These are phyloP conservation scores for Xylariaceae sp. DNA, from an alignment of 2,329 filamentous ascomycete genomes.

Conservation along the genomic window DNA sequence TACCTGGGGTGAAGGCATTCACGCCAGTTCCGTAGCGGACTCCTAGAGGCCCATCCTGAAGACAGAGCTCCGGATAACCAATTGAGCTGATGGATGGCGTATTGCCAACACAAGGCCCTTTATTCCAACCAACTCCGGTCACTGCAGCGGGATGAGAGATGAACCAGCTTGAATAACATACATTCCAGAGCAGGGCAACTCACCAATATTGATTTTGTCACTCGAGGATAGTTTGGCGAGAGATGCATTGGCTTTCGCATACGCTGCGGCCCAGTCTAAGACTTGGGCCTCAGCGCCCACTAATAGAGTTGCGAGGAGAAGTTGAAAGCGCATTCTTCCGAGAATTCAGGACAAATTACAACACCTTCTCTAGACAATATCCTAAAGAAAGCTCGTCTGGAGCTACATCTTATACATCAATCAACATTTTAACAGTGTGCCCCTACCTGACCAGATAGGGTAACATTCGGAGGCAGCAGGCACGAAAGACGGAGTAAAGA, in stretches of 20 bases:
- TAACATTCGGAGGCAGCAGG: slow-evolving; percentile 27
- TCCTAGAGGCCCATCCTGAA: slow-evolving; percentile 78
- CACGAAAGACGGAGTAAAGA: slow-evolving; percentile 18
- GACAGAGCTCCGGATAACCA: slow-evolving; percentile 67
- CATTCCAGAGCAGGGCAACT: too few relatives aligned
- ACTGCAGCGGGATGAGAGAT: too few relatives aligned
- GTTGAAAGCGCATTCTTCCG: slow-evolving; percentile 24
- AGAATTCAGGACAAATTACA: too few relatives aligned
- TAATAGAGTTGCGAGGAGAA: slow-evolving; percentile 17
- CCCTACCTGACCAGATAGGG: slow-evolving; percentile 23
- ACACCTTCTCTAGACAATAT: too few relatives aligned
- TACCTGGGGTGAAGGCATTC: slow-evolving; percentile 75
- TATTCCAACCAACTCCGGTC: slow-evolving; percentile 71
- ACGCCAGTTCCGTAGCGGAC: slow-evolving; percentile 66
- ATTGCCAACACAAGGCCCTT: slow-evolving; percentile 65
- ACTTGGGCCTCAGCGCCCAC: slow-evolving; percentile 16
- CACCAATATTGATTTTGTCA: slow-evolving; percentile 76
- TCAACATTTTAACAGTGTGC: slow-evolving; percentile 6
- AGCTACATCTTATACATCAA: slow-evolving; percentile 21
- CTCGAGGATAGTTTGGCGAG: slow-evolving; percentile 65
- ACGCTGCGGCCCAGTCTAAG: slow-evolving; percentile 60
- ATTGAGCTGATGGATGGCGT: slow-evolving; percentile 52
- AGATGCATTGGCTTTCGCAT: slow-evolving; percentile 63
- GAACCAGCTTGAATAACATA: too few relatives aligned
- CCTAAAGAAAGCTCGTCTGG: too few relatives aligned